Percentiles rank a stretch among this genome's conserved stretches.
Evolutionary conservation across 2,329 filamentous ascomycete species (phyloP).

Genomic region (Aspergillaceae sp.): DNA sequence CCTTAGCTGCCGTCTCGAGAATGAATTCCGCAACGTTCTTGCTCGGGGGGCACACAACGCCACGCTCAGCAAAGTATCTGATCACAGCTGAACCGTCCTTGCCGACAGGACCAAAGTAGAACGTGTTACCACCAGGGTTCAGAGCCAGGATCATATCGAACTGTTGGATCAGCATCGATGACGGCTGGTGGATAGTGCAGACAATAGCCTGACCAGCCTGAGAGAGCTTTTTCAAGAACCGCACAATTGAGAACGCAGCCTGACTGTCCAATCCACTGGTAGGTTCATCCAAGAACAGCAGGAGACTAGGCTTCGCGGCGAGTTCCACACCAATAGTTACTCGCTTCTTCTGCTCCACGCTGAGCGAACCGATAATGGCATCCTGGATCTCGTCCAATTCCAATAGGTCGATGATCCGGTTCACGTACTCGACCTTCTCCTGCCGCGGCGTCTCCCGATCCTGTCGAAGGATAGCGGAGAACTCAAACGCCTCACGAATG

Average conservation of each 20-base stretch:
- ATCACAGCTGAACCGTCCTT: slow-evolving; percentile 57
- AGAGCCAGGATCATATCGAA: slow-evolving; percentile 67
- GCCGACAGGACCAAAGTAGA: slow-evolving; percentile 66
- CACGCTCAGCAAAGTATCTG: slow-evolving; percentile 59
- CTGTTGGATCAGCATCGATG: slow-evolving; percentile 59
- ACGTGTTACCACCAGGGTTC: slow-evolving; percentile 60
- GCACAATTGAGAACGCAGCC: slow-evolving; percentile 58
- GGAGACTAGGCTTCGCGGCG: slow-evolving; percentile 57
- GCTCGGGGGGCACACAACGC: slow-evolving; percentile 56
- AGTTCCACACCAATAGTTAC: slow-evolving; percentile 67
- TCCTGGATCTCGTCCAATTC: slow-evolving; percentile 60
- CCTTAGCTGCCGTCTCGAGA: slow-evolving; percentile 55
- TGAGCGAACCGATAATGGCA: slow-evolving; percentile 55
- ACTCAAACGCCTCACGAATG: slow-evolving; percentile 59
- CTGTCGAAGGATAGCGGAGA: slow-evolving; percentile 59
- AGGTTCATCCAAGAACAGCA: slow-evolving; percentile 65
- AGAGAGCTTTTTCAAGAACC: slow-evolving; percentile 60
- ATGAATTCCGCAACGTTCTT: slow-evolving; percentile 62
- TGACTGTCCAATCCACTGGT: slow-evolving; percentile 63
- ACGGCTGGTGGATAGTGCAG: slow-evolving; percentile 67
- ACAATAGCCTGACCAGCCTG: slow-evolving; percentile 61
- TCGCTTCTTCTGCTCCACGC: slow-evolving; percentile 62
- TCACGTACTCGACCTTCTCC: slow-evolving; percentile 59
- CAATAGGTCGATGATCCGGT: slow-evolving; percentile 57
- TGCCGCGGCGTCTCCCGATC: slow-evolving; percentile 44